These are phyloP conservation scores for Sanghuangporus baumii DNA, from an alignment of 1,284 basidiomycete genomes.

Conservation along the genomic window DNA sequence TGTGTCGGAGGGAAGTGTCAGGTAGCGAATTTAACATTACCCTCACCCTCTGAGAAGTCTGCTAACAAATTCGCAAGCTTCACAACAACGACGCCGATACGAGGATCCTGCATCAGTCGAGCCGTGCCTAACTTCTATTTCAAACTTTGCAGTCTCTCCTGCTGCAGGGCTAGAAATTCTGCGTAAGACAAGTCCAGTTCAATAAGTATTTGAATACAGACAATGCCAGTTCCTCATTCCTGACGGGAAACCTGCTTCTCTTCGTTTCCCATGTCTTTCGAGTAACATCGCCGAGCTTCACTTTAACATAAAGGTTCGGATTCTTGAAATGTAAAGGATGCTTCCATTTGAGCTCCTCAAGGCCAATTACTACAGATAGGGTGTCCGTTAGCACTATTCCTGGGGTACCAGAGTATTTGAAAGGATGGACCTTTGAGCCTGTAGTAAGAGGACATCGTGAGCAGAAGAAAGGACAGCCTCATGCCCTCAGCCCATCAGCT, in stretches of 20 bases:
- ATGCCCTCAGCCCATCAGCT: too few species aligned
- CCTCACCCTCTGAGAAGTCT: neutral
- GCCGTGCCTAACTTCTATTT: neutral
- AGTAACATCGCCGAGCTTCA: neutral
- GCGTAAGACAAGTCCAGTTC: neutral
- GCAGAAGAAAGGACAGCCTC: too few species aligned
- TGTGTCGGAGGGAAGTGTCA: neutral
- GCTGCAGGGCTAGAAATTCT: neutral
- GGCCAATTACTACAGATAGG: neutral
- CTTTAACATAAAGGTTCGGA: neutral
- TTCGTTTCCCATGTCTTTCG: neutral
- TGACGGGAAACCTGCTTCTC: neutral
- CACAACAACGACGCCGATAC: neutral
- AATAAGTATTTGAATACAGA: neutral
- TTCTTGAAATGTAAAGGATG: neutral
- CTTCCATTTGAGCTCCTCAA: neutral
- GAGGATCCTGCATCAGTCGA: neutral
- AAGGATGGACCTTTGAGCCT: too few species aligned
- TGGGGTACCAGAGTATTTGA: too few species aligned
- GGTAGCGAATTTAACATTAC: neutral
- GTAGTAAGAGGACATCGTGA: too few species aligned
- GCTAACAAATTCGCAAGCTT: neutral
- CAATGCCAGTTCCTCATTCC: neutral
- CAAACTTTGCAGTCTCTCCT: neutral
- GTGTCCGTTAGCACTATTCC: too few species aligned